phyloP scores from a whole-genome alignment of 1,284 basidiomycete species.

The Mixia osmundae region DNA sequence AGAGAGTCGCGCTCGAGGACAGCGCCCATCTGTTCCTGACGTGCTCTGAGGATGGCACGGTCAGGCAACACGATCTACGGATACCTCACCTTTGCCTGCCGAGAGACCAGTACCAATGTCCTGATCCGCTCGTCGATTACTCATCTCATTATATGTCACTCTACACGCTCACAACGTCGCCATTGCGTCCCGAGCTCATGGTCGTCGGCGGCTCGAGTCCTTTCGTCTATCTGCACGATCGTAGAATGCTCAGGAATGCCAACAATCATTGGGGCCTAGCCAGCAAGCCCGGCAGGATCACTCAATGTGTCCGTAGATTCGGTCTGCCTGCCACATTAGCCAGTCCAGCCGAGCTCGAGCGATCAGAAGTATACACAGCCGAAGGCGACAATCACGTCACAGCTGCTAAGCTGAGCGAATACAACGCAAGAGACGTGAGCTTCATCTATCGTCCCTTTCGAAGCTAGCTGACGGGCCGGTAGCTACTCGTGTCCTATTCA shows the following conservation, averaged over 20 bases:
- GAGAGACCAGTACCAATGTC: slow-evolving; percentile 28
- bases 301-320: slow-evolving; percentile 65
- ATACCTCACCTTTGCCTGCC: slow-evolving; percentile 35
- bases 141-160: slow-evolving; percentile 20
- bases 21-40: slow-evolving; percentile 64
- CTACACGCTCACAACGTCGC: slow-evolving; percentile 26
- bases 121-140: slow-evolving; percentile 37
- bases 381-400: slow-evolving; percentile 16
- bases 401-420: slow-evolving; percentile 18
- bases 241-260: slow-evolving; percentile 45
- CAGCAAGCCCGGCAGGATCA: slow-evolving; percentile 25
- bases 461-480: no score
- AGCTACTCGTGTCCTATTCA: slow-evolving; percentile 19
- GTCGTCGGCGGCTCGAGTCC: slow-evolving; percentile 24
- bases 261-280: slow-evolving; percentile 44
- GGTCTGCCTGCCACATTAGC: slow-evolving; percentile 32
- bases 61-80: slow-evolving; percentile 61
- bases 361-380: not conserved
- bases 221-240: slow-evolving; percentile 69
- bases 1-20: slow-evolving; percentile 47
- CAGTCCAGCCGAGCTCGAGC: not conserved
- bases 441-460: no score
- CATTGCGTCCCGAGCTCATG: slow-evolving; percentile 26
- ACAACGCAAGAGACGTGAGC: no score
- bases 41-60: slow-evolving; percentile 42